phyloP scores from a whole-genome alignment of 495 filamentous ascomycete genomes.

The Articulospora tetracladia region DNA sequence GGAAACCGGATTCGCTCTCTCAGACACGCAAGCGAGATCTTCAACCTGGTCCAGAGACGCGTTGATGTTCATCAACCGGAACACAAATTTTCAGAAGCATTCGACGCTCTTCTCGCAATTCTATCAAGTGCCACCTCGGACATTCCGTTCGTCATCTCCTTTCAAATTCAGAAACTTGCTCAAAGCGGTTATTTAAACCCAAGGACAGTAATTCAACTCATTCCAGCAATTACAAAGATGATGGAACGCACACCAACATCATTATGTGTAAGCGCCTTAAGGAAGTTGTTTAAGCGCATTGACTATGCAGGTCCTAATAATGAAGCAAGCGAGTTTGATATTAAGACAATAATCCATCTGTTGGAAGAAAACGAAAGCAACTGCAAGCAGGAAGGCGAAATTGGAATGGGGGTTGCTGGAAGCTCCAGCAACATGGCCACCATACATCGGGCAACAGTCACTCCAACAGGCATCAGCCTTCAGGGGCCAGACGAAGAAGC shows the following conservation, averaged over 20 bases:
- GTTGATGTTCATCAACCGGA: background rate
- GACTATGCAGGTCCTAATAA: constrained; percentile 42
- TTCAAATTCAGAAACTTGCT: constrained; percentile 47
- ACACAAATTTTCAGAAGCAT: background rate
- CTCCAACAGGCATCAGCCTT: constrained; percentile 63
- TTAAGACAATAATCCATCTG: constrained; percentile 34
- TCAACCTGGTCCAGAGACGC: background rate
- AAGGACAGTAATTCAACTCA: constrained; percentile 32
- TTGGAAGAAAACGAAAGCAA: constrained; percentile 36
- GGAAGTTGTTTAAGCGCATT: constrained; percentile 42
- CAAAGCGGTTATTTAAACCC: constrained; percentile 50
- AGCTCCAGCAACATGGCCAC: constrained; percentile 27
- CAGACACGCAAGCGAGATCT: constrained; percentile 10
- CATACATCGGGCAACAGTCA: constrained; percentile 58
- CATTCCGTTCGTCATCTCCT: constrained; percentile 19
- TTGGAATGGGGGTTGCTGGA: background rate
- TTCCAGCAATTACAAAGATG: constrained; percentile 27
- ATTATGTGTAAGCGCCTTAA: constrained; percentile 40
- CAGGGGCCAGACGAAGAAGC: constrained; percentile 65
- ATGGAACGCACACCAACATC: constrained; percentile 17
- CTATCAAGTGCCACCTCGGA: background rate
- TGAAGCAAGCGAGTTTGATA: constrained; percentile 37
- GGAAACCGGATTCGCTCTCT: constrained; percentile 11
- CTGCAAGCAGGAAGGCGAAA: constrained; percentile 22
- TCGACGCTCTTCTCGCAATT: background rate